Conservation (phyloP, 371 early-diverging fungal genomes). For the Saksenaea oblongispora region DNA sequence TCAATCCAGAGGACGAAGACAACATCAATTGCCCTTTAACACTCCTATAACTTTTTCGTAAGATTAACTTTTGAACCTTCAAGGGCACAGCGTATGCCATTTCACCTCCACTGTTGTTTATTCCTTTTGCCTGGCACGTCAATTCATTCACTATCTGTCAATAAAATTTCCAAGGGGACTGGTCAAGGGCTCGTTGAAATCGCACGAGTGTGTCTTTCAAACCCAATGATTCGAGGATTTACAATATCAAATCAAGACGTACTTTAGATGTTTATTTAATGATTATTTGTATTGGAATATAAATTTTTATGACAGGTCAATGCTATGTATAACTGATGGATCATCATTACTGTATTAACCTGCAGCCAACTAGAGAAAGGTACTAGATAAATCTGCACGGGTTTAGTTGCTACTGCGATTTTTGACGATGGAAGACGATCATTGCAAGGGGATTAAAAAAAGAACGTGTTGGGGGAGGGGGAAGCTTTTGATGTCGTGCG, state of each 20-base stretch:
- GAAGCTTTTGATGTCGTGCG: neutral
- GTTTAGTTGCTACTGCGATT: conserved; percentile 6
- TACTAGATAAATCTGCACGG: conserved; percentile 3
- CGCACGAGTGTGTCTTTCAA: neutral
- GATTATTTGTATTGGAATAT: neutral
- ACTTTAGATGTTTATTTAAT: neutral
- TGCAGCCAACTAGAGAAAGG: neutral
- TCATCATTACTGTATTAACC: neutral
- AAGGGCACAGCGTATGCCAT: neutral
- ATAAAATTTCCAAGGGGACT: neutral
- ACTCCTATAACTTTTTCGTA: too few relatives aligned
- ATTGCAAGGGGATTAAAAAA: neutral
- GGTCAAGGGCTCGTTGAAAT: neutral
- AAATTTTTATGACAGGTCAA: neutral
- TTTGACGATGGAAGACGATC: conserved; percentile 6
- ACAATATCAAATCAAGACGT: neutral
- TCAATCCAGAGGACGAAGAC: too few relatives aligned
- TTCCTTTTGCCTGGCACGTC: neutral
- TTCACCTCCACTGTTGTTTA: neutral
- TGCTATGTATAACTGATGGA: neutral
- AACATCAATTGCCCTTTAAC: too few relatives aligned
- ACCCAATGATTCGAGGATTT: neutral
- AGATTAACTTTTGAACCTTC: neutral
- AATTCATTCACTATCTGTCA: neutral
- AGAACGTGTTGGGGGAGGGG: neutral